Conservation (phyloP, 2,329 filamentous ascomycete genomes). For the Exserohilum turcica region DNA sequence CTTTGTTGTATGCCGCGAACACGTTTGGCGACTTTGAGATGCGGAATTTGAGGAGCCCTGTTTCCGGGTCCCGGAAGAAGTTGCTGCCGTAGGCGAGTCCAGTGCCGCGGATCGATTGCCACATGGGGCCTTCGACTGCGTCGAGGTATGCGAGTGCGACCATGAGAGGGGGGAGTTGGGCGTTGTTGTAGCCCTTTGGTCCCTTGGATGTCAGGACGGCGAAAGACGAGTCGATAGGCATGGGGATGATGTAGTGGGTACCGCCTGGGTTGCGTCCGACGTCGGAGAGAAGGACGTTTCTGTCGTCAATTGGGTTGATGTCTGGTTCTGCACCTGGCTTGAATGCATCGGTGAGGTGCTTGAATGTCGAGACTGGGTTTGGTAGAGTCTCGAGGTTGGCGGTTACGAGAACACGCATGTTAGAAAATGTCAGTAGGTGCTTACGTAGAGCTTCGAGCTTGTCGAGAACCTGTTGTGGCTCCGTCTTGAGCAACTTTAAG, state of each 20-base stretch:
- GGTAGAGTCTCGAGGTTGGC: conserved; percentile 76
- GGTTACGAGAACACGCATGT: conserved; percentile 83
- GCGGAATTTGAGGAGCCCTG: conserved; percentile 79
- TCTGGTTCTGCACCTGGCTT: conserved; percentile 57
- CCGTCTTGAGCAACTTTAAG: conserved; percentile 76
- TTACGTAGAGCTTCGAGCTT: conserved; percentile 79
- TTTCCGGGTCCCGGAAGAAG: conserved; percentile 78
- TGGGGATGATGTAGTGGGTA: conserved; percentile 79
- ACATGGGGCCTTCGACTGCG: conserved; percentile 89
- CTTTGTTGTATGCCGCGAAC: conserved; percentile 81
- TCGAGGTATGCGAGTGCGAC: conserved; percentile 92
- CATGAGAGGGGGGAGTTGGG: conserved; percentile 79
- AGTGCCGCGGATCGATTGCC: conserved; percentile 89
- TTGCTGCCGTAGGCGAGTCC: conserved; percentile 89
- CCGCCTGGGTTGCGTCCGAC: conserved; percentile 77
- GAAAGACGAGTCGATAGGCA: conserved; percentile 93
- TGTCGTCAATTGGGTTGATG: conserved; percentile 72
- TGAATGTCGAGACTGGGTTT: conserved; percentile 80
- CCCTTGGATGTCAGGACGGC: conserved; percentile 76
- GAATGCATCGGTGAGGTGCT: conserved; percentile 58
- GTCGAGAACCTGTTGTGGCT: conserved; percentile 74
- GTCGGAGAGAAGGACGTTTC: conserved; percentile 72
- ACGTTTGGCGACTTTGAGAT: conserved; percentile 91
- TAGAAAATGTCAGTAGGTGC: conserved; percentile 79
- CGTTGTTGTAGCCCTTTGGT: conserved; percentile 74